Evolutionary conservation across 805 yeast genomes (phyloP).

Genomic region (Candida loeiensis): DNA sequence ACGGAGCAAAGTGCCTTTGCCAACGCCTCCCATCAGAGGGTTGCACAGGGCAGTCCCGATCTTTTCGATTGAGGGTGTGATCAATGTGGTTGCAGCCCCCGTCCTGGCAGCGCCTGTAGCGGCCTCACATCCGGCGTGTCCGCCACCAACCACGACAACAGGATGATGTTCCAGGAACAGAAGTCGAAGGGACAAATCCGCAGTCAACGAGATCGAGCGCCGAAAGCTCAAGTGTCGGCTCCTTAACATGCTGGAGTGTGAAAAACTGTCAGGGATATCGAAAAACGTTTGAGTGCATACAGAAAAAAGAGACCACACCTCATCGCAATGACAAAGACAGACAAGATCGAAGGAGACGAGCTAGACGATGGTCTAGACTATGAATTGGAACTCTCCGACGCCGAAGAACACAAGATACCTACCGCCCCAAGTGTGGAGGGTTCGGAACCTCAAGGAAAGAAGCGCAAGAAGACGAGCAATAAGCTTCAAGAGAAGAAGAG

Average conservation of each 20-base stretch:
- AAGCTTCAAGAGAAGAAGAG: constrained; percentile 63
- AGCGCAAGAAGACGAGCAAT: constrained; percentile 26
- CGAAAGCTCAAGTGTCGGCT: neutral
- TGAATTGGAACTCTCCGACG: constrained; percentile 39
- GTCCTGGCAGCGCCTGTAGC: constrained; percentile 88
- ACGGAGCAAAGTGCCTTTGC: constrained; percentile 86
- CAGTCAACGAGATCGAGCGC: constrained; percentile 15
- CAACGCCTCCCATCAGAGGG: constrained; percentile 98
- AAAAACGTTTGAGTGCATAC: neutral
- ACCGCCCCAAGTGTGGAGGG: constrained; percentile 9
- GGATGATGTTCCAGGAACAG: constrained; percentile 35
- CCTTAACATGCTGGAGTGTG: neutral
- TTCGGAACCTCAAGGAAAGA: constrained; percentile 16
- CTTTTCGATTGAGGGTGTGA: constrained; percentile 72
- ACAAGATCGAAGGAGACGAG: constrained; percentile 54
- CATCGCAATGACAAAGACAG: constrained; percentile 11
- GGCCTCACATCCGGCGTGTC: constrained; percentile 99
- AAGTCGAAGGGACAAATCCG: constrained; percentile 19
- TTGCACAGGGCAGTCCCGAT: constrained; percentile 96
- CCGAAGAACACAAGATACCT: constrained; percentile 20
- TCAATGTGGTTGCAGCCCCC: constrained; percentile 65
- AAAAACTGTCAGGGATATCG: neutral
- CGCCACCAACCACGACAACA: constrained; percentile 92
- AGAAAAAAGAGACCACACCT: constrained; percentile 3
- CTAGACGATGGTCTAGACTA: constrained; percentile 76